Conservation (phyloP, 768 basidiomycete genomes). For the Agrocybe pediades region DNA sequence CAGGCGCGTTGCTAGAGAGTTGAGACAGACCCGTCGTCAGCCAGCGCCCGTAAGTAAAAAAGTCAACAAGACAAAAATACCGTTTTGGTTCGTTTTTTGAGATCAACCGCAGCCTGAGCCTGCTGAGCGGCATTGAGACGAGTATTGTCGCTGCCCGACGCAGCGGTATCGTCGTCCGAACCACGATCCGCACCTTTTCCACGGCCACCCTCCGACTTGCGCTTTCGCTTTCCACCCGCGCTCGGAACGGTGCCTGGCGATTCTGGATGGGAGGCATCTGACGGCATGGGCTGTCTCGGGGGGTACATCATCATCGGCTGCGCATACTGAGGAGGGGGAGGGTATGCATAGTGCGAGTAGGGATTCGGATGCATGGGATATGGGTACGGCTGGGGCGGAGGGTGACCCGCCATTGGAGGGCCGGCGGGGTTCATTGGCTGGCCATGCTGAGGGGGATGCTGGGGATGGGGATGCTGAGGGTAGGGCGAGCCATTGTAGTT, state of each 20-base stretch:
- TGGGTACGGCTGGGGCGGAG: constrained; percentile 43
- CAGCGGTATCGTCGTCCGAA: constrained; percentile 56
- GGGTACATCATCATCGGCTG: constrained; percentile 76
- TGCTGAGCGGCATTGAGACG: constrained; percentile 29
- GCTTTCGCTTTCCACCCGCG: constrained; percentile 62
- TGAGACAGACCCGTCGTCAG: not conserved
- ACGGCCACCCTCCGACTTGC: constrained; percentile 45
- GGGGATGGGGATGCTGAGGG: constrained; percentile 32
- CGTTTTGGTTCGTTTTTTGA: constrained; percentile 90
- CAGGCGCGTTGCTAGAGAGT: constrained; percentile 68
- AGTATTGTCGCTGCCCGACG: constrained; percentile 49
- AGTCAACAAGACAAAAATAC: constrained; percentile 32
- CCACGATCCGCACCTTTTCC: constrained; percentile 47
- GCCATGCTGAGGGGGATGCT: constrained; percentile 34
- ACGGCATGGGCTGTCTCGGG: constrained; percentile 36
- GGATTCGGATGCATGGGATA: constrained; percentile 60
- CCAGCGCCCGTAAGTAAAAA: too few species aligned
- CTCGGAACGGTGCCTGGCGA: constrained; percentile 29
- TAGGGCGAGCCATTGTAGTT: constrained; percentile 61
- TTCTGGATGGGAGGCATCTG: constrained; percentile 24
- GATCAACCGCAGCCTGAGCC: constrained; percentile 43
- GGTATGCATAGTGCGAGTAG: constrained; percentile 56
- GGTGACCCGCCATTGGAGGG: constrained; percentile 26
- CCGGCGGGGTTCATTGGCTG: constrained; percentile 35
- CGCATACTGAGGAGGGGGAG: constrained; percentile 63